These are phyloP conservation scores for Mucor plumbeus DNA, from an alignment of 371 early-diverging fungal species.

Conservation along the genomic window DNA sequence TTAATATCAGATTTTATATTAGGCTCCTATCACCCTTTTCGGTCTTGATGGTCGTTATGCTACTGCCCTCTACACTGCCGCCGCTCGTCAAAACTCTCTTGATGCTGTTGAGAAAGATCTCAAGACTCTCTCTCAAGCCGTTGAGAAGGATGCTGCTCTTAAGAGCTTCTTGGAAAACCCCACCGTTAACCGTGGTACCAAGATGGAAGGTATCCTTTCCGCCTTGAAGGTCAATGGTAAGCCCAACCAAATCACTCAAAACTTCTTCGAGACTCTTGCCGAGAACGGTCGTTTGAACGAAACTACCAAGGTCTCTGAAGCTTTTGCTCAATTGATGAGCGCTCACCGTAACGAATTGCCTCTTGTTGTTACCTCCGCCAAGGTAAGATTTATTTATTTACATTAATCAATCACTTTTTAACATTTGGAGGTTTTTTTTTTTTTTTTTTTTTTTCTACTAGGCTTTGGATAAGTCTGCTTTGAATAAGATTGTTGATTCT, in stretches of 20 bases:
- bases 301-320: constrained; percentile 79
- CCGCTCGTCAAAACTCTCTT: constrained; percentile 82
- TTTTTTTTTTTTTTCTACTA: constrained; percentile 20
- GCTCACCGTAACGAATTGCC: constrained; percentile 93
- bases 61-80: constrained; percentile 95
- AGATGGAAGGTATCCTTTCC: constrained; percentile 76
- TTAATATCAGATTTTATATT: constrained; percentile 2
- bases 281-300: constrained; percentile 94
- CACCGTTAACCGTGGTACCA: constrained; percentile 76
- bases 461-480: constrained; percentile 57
- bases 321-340: constrained; percentile 86
- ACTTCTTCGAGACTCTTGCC: constrained; percentile 89
- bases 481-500: constrained; percentile 58
- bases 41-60: constrained; percentile 98
- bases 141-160: constrained; percentile 79
- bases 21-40: constrained; percentile 88
- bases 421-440: background rate
- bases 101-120: constrained; percentile 90
- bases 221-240: constrained; percentile 68
- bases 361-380: constrained; percentile 91
- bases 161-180: constrained; percentile 87
- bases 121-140: constrained; percentile 63
- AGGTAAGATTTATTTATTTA: constrained; percentile 45
- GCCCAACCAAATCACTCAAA: constrained; percentile 81
- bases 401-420: background rate